Percentiles rank a stretch among this genome's conserved stretches.
phyloP scores from a whole-genome alignment of 2,329 filamentous ascomycete species.

The Bipolaris cookei region DNA sequence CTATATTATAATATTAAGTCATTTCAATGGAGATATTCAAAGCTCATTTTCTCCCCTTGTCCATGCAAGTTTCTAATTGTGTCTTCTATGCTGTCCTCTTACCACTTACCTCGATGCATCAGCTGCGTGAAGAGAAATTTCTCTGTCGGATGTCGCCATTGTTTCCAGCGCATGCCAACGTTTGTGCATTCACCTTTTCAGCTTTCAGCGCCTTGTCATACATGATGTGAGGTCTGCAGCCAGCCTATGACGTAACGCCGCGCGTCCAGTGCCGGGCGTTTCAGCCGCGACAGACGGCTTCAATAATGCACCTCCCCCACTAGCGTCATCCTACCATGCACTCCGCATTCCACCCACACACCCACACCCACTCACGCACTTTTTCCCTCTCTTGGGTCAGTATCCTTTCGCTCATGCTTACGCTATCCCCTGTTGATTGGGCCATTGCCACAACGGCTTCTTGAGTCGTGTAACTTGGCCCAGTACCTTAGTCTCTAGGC shows the following conservation, averaged over 20 bases:
- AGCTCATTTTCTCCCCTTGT: neutral
- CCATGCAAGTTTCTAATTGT: neutral
- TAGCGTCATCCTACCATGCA: constrained; percentile 2
- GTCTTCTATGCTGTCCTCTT: neutral
- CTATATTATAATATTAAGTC: constrained; percentile 13
- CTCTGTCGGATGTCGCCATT: neutral
- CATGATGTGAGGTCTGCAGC: constrained; percentile 2
- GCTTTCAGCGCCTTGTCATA: too few species aligned
- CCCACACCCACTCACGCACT: neutral
- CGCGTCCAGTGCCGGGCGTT: constrained; percentile 3
- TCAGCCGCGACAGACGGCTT: neutral
- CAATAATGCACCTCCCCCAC: neutral
- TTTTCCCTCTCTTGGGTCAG: neutral
- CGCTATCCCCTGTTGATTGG: neutral
- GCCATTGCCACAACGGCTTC: too few species aligned
- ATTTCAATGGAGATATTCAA: constrained; percentile 11
- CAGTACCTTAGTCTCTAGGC: too few species aligned
- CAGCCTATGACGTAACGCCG: constrained; percentile 9
- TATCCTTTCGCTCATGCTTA: neutral
- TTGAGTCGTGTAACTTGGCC: too few species aligned
- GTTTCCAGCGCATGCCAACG: neutral
- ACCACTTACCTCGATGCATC: neutral
- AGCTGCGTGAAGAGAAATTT: neutral
- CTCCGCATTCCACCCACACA: constrained; percentile 1
- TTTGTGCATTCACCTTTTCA: neutral